Evolutionary conservation across 495 filamentous ascomycete species (phyloP), one percentile per base, ranked within the genome.

Genomic region (Talaromyces nanjingensis): DNA sequence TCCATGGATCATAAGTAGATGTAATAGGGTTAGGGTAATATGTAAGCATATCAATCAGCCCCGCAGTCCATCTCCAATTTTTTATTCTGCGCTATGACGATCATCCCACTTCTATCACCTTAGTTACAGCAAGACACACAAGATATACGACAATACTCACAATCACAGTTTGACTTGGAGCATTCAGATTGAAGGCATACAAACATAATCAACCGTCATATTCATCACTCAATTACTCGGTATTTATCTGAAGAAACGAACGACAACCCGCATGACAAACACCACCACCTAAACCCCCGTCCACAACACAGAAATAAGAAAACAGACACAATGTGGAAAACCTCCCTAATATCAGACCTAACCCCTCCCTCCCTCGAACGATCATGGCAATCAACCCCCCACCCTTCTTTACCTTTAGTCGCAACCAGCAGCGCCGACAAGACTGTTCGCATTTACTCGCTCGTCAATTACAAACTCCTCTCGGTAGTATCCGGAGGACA

Each of bases 371-470:
- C 86, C 65, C 80, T 77, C 55, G 83, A 91, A 68, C 90, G 94
- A 65, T 85, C 91, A 61, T 98, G 94, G 94, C 82, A 85, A 47
- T 88, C 91, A 49, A 78, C 88, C 42, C 89, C 92, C 0, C 96
- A 98, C 76, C 93, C 93, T 1, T 86, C 84, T 25, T 87, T 93
- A 29, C 94, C 94, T 1, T 79, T 98, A 63, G 79, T 97, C 66
- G 94, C 94, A 57, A 97, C 93, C 63, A 86, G 90, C 73, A 92
- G 90, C 79, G 84, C 88, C 39, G 88, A 91, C 76, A 92, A 91
- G 63, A 88, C 89, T 37, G 90, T 92, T 54, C 91, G 89, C 59
- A 81, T 98, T 65, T 96, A 94, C 81, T 94, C 90, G 24, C 87
- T 98, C 18, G 82, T 82, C 24, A 89, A 87, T 66, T 90, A 96